These are phyloP conservation scores for Pinus taeda DNA, from an alignment of 75 land plant species.

Conservation along the genomic window DNA sequence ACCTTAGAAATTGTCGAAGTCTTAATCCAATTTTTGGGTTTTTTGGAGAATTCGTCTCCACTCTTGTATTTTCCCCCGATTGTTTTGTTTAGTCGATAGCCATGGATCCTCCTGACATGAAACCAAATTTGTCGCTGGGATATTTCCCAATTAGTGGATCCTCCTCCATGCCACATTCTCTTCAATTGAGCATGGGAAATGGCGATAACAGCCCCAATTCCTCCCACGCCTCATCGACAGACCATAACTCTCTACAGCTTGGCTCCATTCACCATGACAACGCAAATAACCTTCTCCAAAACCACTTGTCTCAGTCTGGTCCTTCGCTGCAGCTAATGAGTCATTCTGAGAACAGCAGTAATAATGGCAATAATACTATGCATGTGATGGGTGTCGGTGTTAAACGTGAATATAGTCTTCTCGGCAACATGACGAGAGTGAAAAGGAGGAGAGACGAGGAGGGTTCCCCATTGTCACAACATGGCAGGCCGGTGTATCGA, in stretches of 20 bases:
- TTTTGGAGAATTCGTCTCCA: not conserved
- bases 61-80: not conserved
- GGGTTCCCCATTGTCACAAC: not conserved
- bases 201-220: not conserved
- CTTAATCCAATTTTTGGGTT: not conserved
- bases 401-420: constrained; percentile 3
- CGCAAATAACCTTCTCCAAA: not conserved
- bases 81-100: not conserved
- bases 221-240: not conserved
- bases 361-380: not conserved
- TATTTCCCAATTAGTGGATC: not conserved
- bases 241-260: not conserved
- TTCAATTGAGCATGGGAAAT: constrained; percentile 9
- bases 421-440: not conserved
- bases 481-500: not conserved
- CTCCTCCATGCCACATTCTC: not conserved
- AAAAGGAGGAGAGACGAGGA: constrained; percentile 10
- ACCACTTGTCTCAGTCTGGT: not conserved
- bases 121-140: constrained; percentile 1
- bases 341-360: constrained; percentile 3
- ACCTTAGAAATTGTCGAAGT: not conserved
- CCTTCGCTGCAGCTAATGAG: not conserved
- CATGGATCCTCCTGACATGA: not conserved
- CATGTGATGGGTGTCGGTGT: not conserved
- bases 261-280: not conserved